These are phyloP conservation scores for Pseudopithomyces chartarum DNA, from an alignment of 2,329 filamentous ascomycete genomes.

Conservation along the genomic window DNA sequence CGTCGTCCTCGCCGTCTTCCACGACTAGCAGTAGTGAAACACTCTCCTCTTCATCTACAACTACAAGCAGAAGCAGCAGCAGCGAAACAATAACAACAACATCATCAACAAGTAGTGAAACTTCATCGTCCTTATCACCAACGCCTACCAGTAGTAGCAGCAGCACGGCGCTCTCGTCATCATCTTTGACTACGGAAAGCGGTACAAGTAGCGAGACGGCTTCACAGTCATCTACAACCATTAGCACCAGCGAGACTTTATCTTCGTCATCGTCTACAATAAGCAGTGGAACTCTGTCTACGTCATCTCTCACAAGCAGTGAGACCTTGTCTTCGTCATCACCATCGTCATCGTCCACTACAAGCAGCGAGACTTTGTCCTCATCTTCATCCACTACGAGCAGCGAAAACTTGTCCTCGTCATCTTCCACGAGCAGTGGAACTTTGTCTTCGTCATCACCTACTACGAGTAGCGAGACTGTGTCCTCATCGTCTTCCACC, in stretches of 20 bases:
- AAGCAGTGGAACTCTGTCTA: too few species aligned
- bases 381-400: too few species aligned
- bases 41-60: neutral
- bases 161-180: neutral
- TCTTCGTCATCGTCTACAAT: too few species aligned
- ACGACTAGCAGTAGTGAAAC: conserved; percentile 2
- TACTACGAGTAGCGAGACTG: neutral
- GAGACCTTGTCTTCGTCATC: too few species aligned
- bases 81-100: neutral
- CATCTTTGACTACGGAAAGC: too few species aligned
- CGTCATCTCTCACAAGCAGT: too few species aligned
- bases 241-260: neutral
- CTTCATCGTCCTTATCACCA: neutral
- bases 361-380: conserved; percentile 1
- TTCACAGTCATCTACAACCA: neutral
- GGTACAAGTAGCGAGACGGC: neutral
- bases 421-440: neutral
- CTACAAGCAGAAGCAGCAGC: conserved; percentile 7
- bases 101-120: neutral
- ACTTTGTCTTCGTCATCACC: too few species aligned
- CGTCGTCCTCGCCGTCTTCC: neutral
- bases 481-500: too few species aligned
- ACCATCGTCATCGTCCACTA: neutral
- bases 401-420: neutral
- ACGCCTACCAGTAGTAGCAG: neutral